Conservation (phyloP, 2,329 filamentous ascomycete species). For the Alternaria arbusti region DNA sequence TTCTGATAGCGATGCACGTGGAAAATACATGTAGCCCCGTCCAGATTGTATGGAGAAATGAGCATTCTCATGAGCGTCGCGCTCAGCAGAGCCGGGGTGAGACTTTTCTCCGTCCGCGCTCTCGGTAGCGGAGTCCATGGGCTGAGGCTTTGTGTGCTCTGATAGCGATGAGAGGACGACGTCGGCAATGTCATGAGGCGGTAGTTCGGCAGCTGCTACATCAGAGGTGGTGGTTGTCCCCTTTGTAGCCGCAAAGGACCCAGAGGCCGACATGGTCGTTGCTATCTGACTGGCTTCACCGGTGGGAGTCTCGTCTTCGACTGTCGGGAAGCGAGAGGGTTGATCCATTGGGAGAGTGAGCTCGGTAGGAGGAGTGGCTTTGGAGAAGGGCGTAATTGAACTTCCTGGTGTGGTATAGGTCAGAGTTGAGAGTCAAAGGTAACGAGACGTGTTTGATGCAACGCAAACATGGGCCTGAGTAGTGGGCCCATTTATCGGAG, state of each 20-base stretch:
- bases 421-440: neutral
- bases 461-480: neutral
- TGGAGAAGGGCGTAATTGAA: neutral
- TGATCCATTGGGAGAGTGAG: rapidly evolving
- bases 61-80: neutral
- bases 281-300: neutral
- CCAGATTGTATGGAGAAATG: neutral
- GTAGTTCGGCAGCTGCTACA: neutral
- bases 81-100: neutral
- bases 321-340: neutral
- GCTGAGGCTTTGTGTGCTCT: neutral
- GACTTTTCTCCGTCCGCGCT: neutral
- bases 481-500: neutral
- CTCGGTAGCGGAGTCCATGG: neutral
- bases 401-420: neutral
- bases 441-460: neutral
- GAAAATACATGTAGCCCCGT: neutral
- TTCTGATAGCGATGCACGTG: neutral
- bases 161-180: neutral
- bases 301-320: neutral
- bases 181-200: neutral
- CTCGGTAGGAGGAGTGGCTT: neutral
- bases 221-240: neutral
- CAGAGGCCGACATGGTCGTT: neutral
- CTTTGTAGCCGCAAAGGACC: neutral